Conservation (phyloP, 129 eudicot genomes). For the Logfia minima region DNA sequence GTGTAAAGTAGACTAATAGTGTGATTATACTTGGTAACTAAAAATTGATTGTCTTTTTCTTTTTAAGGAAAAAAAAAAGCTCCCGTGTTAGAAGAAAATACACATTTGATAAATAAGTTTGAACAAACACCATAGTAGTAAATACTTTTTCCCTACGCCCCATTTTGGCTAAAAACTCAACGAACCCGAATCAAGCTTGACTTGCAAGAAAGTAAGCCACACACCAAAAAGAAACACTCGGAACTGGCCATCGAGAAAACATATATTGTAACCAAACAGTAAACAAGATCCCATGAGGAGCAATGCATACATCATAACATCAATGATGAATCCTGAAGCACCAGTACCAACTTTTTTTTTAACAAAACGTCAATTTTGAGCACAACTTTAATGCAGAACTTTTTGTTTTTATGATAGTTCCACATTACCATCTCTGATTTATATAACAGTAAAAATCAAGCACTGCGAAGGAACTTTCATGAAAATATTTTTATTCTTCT, state of each 20-base stretch:
- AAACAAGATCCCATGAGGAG: neutral
- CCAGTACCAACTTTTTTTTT: neutral
- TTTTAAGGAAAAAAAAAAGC: too few species aligned
- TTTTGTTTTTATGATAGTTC: slow-evolving; percentile 9
- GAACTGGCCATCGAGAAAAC: neutral
- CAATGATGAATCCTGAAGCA: slow-evolving; percentile 4
- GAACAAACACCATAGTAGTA: too few species aligned
- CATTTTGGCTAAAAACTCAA: neutral
- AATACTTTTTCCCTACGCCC: too few species aligned
- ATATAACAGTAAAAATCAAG: slow-evolving; percentile 25
- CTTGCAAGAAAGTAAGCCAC: neutral
- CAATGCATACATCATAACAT: slow-evolving; percentile 16
- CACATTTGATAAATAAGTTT: too few species aligned
- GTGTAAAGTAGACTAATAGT: too few species aligned
- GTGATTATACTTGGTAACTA: too few species aligned
- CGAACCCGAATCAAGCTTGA: neutral
- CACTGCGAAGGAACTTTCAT: neutral
- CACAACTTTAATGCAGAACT: slow-evolving; percentile 15
- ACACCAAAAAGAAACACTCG: neutral
- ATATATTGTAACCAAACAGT: slow-evolving; percentile 13
- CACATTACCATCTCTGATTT: slow-evolving; percentile 13
- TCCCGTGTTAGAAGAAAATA: too few species aligned
- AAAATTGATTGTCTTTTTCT: too few species aligned
- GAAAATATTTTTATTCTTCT: slow-evolving; percentile 38
- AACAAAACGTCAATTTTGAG: slow-evolving; percentile 7